Evolutionary conservation across 768 basidiomycete genomes (phyloP).

Genomic region (Rhodotorula sphaerocarpa): DNA sequence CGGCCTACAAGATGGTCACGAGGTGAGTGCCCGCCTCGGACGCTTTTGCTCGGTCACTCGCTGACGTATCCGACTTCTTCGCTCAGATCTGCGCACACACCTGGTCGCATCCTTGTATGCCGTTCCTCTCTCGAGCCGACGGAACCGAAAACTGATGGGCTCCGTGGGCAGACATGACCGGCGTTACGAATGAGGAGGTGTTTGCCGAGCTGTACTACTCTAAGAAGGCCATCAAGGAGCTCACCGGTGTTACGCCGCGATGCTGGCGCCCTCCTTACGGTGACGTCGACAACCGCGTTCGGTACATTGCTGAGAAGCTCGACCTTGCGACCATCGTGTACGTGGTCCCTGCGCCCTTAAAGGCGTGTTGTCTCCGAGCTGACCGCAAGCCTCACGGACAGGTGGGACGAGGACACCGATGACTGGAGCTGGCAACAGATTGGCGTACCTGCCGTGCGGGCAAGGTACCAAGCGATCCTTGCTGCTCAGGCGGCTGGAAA

Average conservation of each 20-base stretch:
- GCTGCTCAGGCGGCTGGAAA: conserved; percentile 38
- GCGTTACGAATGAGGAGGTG: conserved; percentile 45
- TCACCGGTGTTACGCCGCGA: conserved; percentile 41
- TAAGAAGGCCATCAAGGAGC: conserved; percentile 37
- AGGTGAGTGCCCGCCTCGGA: conserved; percentile 39
- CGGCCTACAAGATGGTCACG: conserved; percentile 42
- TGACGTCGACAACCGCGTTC: conserved; percentile 36
- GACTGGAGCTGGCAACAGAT: conserved; percentile 19
- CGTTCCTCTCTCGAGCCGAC: not conserved
- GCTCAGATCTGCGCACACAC: conserved; percentile 14
- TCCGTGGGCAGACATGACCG: conserved; percentile 43
- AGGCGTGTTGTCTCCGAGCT: not conserved
- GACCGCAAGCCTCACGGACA: not conserved
- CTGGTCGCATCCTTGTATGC: not conserved
- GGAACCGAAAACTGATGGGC: conserved; percentile 32
- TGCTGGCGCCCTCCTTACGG: conserved; percentile 34
- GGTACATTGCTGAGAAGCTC: conserved; percentile 36
- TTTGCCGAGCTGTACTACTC: conserved; percentile 44
- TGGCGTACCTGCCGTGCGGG: conserved; percentile 33
- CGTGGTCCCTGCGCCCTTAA: not conserved
- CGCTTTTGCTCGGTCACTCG: conserved; percentile 39
- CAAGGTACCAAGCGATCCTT: conserved; percentile 41
- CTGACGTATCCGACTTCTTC: too few species aligned
- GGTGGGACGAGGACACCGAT: conserved; percentile 28
- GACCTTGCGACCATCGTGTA: conserved; percentile 32